A percentile compares a stretch with the other conserved stretches of the same genome.
Conservation (phyloP, 176 grass and related monocot genomes). For the Lolium multiflorum region DNA sequence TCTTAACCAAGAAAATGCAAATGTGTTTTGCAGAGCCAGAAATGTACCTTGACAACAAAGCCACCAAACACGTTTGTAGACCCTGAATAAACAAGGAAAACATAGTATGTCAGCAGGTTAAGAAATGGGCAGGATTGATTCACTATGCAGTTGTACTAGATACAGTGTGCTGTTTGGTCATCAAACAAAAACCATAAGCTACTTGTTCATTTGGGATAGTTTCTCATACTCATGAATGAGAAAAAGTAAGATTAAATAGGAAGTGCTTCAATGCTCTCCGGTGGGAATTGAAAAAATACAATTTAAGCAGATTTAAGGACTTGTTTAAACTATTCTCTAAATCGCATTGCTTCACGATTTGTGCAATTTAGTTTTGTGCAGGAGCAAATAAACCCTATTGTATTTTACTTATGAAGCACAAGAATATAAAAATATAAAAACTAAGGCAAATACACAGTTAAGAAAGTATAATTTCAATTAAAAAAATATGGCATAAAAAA, state of each 20-base stretch:
- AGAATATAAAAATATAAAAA: not conserved
- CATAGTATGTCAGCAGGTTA: slow-evolving; percentile 37
- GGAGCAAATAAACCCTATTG: not conserved
- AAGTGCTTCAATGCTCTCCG: slow-evolving; percentile 21
- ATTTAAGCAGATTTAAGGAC: slow-evolving; percentile 19
- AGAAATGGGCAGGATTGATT: slow-evolving; percentile 21
- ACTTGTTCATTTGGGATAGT: not conserved
- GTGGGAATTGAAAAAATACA: not conserved
- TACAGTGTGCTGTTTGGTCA: slow-evolving; percentile 19
- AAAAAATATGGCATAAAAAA: slow-evolving; percentile 31
- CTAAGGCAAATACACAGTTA: slow-evolving; percentile 26
- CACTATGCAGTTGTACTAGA: not conserved
- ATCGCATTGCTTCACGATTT: slow-evolving; percentile 14
- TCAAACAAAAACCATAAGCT: slow-evolving; percentile 27
- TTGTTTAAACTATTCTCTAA: not conserved
- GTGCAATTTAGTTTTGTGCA: slow-evolving; percentile 4
- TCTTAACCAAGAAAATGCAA: slow-evolving; percentile 36
- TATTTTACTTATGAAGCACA: slow-evolving; percentile 19
- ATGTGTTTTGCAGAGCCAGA: slow-evolving; percentile 7
- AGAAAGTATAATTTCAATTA: slow-evolving; percentile 16
- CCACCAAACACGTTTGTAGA: slow-evolving; percentile 96
- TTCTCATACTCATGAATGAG: not conserved
- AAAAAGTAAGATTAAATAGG: not conserved
- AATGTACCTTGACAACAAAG: slow-evolving; percentile 89
- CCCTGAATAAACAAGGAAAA: slow-evolving; percentile 60